Evolutionary conservation across 1,284 basidiomycete genomes (phyloP).

Genomic region (Melampsora occidentalis): DNA sequence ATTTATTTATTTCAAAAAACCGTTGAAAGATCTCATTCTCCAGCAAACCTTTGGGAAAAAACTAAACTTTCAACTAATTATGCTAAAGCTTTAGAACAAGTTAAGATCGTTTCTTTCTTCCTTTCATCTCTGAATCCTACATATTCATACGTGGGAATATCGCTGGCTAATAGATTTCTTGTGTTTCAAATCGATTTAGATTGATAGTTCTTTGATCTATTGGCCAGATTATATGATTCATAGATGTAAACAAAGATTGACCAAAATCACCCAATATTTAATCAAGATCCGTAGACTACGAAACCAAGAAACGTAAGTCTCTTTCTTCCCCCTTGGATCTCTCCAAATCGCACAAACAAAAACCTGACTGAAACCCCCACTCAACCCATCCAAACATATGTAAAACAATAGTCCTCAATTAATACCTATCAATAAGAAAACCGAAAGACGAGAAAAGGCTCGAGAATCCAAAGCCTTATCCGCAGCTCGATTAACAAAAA

Average conservation of each 20-base stretch:
- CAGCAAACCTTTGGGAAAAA: slow-evolving; percentile 94
- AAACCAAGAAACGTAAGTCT: slow-evolving; percentile 77
- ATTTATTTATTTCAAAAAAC: slow-evolving; percentile 98
- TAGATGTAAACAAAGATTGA: slow-evolving; percentile 98
- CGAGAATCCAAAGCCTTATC: slow-evolving; percentile 93
- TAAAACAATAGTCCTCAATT: slow-evolving; percentile 71
- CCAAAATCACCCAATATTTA: slow-evolving; percentile 98
- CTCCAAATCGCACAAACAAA: not conserved
- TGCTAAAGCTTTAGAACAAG: slow-evolving; percentile 88
- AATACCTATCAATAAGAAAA: slow-evolving; percentile 93
- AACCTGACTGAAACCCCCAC: not conserved
- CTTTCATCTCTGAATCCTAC: too few species aligned
- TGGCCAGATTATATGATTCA: slow-evolving; percentile 98
- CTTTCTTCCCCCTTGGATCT: not conserved
- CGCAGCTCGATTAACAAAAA: slow-evolving; percentile 87
- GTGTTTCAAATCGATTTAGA: slow-evolving; percentile 59
- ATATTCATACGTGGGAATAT: not conserved
- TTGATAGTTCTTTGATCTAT: slow-evolving; percentile 89
- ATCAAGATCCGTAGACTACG: slow-evolving; percentile 94
- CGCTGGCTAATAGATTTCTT: not conserved
- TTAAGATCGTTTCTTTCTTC: slow-evolving; percentile 49
- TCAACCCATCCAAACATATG: not conserved
- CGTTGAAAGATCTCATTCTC: slow-evolving; percentile 91
- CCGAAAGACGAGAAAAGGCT: slow-evolving; percentile 87
- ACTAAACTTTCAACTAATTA: slow-evolving; percentile 93